These are phyloP conservation scores for Laburnicola sp. DNA, from an alignment of 2,329 filamentous ascomycete genomes.

Conservation along the genomic window DNA sequence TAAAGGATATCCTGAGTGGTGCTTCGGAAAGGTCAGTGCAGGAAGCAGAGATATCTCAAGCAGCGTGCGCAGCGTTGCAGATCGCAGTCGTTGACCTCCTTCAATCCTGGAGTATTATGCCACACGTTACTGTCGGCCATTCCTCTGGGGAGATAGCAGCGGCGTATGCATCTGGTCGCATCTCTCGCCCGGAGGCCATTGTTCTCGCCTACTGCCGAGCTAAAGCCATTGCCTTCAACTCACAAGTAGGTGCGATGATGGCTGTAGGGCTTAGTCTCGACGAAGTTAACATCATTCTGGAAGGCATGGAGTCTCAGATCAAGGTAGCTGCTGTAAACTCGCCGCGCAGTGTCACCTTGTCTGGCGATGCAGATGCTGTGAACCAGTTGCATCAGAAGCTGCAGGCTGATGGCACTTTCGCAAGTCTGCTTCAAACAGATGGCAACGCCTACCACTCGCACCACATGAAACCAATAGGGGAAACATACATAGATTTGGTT, in stretches of 20 bases:
- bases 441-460: constrained; percentile 51
- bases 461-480: constrained; percentile 42
- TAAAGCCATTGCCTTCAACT: constrained; percentile 4
- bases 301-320: background rate
- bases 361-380: constrained; percentile 44
- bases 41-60: constrained; percentile 20
- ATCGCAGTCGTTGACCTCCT: constrained; percentile 16
- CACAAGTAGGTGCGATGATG: constrained; percentile 27
- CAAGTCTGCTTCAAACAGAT: constrained; percentile 36
- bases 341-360: constrained; percentile 46
- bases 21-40: constrained; percentile 3
- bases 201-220: background rate
- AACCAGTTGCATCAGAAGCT: constrained; percentile 19
- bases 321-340: constrained; percentile 37
- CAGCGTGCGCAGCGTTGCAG: constrained; percentile 18
- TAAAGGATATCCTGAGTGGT: constrained; percentile 17
- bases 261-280: background rate
- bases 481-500: constrained; percentile 10
- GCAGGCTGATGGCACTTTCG: background rate
- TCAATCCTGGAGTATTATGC: constrained; percentile 12
- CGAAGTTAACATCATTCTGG: background rate
- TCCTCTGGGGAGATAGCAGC: constrained; percentile 29
- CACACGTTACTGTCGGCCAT: constrained; percentile 23
- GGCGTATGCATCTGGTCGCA: constrained; percentile 25
- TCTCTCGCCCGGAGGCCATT: background rate